A percentile compares a stretch with the other conserved stretches of the same genome.
phyloP scores from a whole-genome alignment of 768 basidiomycete genomes.

The Xerocomus spinulosus region DNA sequence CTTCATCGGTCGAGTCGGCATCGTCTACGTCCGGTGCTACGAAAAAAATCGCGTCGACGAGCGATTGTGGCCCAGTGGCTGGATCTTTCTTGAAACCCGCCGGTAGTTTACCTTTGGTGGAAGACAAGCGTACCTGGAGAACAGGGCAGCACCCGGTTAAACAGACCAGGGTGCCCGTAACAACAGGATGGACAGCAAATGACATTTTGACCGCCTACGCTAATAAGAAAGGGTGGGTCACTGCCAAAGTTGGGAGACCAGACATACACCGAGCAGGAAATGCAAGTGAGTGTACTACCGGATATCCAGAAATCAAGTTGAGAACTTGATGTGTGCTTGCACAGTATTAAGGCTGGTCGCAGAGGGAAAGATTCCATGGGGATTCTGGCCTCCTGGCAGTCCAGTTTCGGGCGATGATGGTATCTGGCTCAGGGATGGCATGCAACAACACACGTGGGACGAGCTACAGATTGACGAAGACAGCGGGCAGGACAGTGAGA shows the following conservation, averaged over 20 bases:
- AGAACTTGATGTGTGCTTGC: not conserved
- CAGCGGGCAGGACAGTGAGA: too few species aligned
- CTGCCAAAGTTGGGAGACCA: slow-evolving; percentile 86
- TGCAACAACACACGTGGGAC: slow-evolving; percentile 20
- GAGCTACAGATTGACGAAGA: slow-evolving; percentile 18
- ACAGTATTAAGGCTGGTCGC: slow-evolving; percentile 79
- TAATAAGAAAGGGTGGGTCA: slow-evolving; percentile 73
- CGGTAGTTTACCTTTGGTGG: slow-evolving; percentile 15
- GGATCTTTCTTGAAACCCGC: not conserved
- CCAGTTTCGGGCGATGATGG: slow-evolving; percentile 37
- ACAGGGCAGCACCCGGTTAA: slow-evolving; percentile 35
- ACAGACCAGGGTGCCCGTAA: slow-evolving; percentile 12
- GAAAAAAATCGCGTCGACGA: not conserved
- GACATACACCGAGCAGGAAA: slow-evolving; percentile 90
- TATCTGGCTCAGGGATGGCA: slow-evolving; percentile 51
- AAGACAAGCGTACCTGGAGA: slow-evolving; percentile 81
- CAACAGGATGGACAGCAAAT: slow-evolving; percentile 71
- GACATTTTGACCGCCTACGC: slow-evolving; percentile 81
- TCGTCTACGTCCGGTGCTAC: not conserved
- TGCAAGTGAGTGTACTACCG: slow-evolving; percentile 55
- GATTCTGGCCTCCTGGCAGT: slow-evolving; percentile 70
- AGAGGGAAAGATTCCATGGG: slow-evolving; percentile 79
- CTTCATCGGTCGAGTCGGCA: slow-evolving; percentile 26
- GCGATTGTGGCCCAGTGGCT: not conserved
- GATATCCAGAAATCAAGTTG: not conserved